phyloP scores from a whole-genome alignment of 1,284 basidiomycete species.

The Sporisorium reilianum region DNA sequence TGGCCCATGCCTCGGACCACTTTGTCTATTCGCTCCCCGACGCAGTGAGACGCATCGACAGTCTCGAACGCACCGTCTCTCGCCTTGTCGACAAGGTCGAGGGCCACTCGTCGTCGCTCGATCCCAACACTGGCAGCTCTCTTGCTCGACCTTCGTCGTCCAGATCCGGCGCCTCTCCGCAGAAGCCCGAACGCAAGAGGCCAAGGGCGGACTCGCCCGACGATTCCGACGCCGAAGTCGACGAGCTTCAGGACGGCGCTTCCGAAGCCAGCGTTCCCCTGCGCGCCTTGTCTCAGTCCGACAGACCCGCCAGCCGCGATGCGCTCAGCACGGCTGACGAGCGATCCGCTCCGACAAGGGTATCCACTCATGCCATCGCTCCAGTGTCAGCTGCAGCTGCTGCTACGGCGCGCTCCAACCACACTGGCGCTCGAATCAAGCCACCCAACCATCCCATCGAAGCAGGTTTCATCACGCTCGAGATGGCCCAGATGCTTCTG shows the following conservation, averaged over 20 bases:
- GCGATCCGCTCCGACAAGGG: not conserved
- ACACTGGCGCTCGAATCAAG: conserved; percentile 9
- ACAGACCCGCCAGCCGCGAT: conserved; percentile 17
- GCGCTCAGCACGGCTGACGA: conserved; percentile 7
- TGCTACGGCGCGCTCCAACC: not conserved
- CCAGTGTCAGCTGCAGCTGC: not conserved
- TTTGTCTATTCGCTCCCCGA: conserved; percentile 40
- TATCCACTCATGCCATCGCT: not conserved
- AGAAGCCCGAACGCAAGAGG: conserved; percentile 36
- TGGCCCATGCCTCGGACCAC: conserved; percentile 24
- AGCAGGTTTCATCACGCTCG: conserved; percentile 36
- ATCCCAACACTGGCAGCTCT: conserved; percentile 1
- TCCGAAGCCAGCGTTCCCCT: conserved; percentile 43
- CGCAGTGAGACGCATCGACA: conserved; percentile 38
- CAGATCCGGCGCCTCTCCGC: conserved; percentile 20
- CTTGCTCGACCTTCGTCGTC: conserved; percentile 18
- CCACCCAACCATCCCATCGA: conserved; percentile 18
- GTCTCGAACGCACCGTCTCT: conserved; percentile 37
- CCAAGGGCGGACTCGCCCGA: conserved; percentile 27
- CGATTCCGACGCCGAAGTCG: conserved; percentile 46
- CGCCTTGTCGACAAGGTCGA: conserved; percentile 31
- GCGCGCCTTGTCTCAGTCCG: conserved; percentile 19
- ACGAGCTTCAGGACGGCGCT: conserved; percentile 44
- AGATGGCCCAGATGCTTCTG: conserved; percentile 36
- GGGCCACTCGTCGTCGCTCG: conserved; percentile 7